Evolutionary conservation across 2,329 filamentous ascomycete species (phyloP).

Genomic region (Ascochyta rabiei): DNA sequence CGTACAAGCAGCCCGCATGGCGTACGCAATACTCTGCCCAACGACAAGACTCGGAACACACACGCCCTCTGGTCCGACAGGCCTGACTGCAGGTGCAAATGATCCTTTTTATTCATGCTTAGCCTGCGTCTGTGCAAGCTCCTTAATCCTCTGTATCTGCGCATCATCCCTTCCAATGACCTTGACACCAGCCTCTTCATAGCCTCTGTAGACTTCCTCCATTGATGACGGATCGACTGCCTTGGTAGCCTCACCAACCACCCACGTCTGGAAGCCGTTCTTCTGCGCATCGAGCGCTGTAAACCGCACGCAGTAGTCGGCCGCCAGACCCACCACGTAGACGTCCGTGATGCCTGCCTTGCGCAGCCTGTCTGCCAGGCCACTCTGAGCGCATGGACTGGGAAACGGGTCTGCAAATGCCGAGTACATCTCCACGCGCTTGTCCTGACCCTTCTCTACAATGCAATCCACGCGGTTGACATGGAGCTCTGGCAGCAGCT

Average conservation of each 20-base stretch:
- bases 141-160: slow-evolving; percentile 61
- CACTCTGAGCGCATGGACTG: slow-evolving; percentile 65
- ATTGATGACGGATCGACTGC: slow-evolving; percentile 70
- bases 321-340: slow-evolving; percentile 83
- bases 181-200: slow-evolving; percentile 65
- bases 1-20: neutral
- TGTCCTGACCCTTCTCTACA: slow-evolving; percentile 78
- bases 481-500: slow-evolving; percentile 75
- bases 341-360: slow-evolving; percentile 72
- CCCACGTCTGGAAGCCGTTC: slow-evolving; percentile 76
- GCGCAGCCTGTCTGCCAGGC: slow-evolving; percentile 65
- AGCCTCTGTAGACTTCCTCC: slow-evolving; percentile 60
- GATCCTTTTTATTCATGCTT: neutral
- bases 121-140: slow-evolving; percentile 9
- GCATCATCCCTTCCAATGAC: slow-evolving; percentile 64
- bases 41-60: slow-evolving; percentile 18
- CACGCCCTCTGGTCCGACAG: slow-evolving; percentile 9
- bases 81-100: neutral
- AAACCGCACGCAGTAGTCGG: slow-evolving; percentile 85
- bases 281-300: slow-evolving; percentile 79
- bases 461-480: slow-evolving; percentile 64
- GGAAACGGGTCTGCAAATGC: slow-evolving; percentile 84
- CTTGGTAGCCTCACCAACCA: slow-evolving; percentile 79
- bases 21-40: slow-evolving; percentile 11
- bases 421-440: slow-evolving; percentile 88